Evolutionary conservation across 2,329 filamentous ascomycete species (phyloP), one percentile per base, ranked within the genome.

Genomic region (Cercospora zeae-maydis): DNA sequence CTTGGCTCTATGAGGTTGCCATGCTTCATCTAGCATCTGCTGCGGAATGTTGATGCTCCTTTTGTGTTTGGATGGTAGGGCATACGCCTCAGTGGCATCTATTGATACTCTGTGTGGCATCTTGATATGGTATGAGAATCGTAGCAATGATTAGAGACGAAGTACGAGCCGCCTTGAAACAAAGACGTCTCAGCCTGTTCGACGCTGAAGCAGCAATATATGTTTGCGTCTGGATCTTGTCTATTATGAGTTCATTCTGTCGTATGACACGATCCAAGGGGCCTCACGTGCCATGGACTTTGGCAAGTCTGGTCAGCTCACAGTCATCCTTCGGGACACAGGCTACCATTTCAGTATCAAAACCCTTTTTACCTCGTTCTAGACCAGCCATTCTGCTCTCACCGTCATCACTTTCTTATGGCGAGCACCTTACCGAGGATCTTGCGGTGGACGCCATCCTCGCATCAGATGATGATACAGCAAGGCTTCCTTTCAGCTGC

Each of bases 261-360:
- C 30, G 49, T 21, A 21, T 33, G 27, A n/a, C 24, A 16, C 13
- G 11, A 13, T 24, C 10, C 14, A 14, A 21, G 9, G 10, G 5
- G 49, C 8, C 30, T 53, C 49, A 53, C 30, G 49, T 53, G 49
- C 24, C 10, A 21, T 16, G 11, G 16, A n/a, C 6, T 53, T n/a
- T 14, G 14, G 31, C 31, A 31, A 53, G 49, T n/a, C 9, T 34
- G 16, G 49, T 19, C 49, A n/a, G 21, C 42, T 49, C n/a, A 14
- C 24, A 27, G 42, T 49, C 42, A 49, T 14, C 42, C 42, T 19
- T 49, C 49, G 49, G 49, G 49, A 53, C 49, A 53, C n/a, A 53
- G 34, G 49, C 49, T 53, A 53, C 49, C 30, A 19, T 53, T 53
- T 14, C 27, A 53, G 49, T 53, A 53, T 53, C 49, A 53, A 21